A percentile compares a stretch with the other conserved stretches of the same genome.
phyloP scores from a whole-genome alignment of 441 rosid genomes.

The Erysimum pusillum region DNA sequence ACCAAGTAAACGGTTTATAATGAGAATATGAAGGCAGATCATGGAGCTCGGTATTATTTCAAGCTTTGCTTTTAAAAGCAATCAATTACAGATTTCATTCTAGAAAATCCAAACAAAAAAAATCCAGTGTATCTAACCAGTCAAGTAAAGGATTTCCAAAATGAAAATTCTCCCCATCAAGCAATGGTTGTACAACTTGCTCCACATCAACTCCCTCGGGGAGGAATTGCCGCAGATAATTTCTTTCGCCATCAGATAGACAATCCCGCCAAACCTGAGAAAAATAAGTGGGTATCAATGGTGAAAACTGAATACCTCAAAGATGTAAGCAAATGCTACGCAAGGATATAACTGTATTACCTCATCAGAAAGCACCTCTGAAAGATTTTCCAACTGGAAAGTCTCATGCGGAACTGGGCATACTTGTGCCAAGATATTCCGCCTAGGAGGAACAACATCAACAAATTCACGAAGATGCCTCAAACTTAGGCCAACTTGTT shows the following conservation, averaged over 20 bases:
- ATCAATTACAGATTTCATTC: conserved; percentile 21
- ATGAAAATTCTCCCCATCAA: conserved; percentile 81
- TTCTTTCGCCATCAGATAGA: conserved; percentile 79
- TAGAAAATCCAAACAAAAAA: neutral
- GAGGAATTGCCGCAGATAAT: conserved; percentile 77
- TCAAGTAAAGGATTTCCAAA: conserved; percentile 85
- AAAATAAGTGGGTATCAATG: conserved; percentile 23
- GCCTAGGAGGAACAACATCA: conserved; percentile 54
- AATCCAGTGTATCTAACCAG: conserved; percentile 65
- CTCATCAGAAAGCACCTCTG: conserved; percentile 76
- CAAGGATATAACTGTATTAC: conserved; percentile 48
- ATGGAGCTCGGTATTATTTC: neutral
- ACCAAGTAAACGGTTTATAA: conserved; percentile 6
- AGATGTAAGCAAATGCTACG: conserved; percentile 12
- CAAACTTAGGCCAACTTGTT: conserved; percentile 77
- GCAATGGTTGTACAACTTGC: conserved; percentile 68
- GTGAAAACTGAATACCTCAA: conserved; percentile 6
- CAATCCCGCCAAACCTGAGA: conserved; percentile 77
- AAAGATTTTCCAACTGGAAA: conserved; percentile 77
- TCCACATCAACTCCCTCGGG: conserved; percentile 71
- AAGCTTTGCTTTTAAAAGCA: conserved; percentile 14
- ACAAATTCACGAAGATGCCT: conserved; percentile 73
- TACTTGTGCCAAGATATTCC: conserved; percentile 68
- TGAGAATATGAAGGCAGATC: conserved; percentile 14
- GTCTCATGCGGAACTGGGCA: conserved; percentile 70